A percentile compares a stretch with the other conserved stretches of the same genome.
These are phyloP conservation scores for Vitellaria paradoxa DNA, from an alignment of 179 eudicot species.

Conservation along the genomic window DNA sequence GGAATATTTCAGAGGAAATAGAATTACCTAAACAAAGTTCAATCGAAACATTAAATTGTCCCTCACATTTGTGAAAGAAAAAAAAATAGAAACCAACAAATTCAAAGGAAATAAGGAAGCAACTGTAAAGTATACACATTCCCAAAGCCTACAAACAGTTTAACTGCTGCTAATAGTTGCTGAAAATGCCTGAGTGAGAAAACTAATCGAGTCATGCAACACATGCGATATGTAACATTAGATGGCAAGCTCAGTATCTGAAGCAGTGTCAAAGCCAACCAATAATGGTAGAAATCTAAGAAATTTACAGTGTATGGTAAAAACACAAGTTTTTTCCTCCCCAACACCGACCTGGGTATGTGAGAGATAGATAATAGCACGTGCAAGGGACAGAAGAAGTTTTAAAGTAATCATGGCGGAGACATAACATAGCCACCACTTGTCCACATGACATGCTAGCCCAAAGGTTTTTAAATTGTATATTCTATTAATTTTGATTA, in stretches of 20 bases:
- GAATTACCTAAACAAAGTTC: neutral
- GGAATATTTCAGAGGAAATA: constrained; percentile 3
- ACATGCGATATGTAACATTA: neutral
- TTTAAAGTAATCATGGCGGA: too few relatives aligned
- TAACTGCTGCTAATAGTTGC: neutral
- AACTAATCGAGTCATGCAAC: neutral
- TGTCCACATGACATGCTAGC: too few relatives aligned
- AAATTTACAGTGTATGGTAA: too few relatives aligned
- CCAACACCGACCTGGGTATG: too few relatives aligned
- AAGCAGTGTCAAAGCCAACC: neutral
- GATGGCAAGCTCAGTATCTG: neutral
- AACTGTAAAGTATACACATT: neutral
- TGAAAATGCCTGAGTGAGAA: neutral
- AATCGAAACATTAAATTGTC: neutral
- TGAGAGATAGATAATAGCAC: too few relatives aligned
- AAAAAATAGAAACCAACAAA: neutral
- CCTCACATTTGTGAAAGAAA: neutral
- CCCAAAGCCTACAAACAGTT: neutral
- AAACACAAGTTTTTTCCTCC: too few relatives aligned
- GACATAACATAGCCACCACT: too few relatives aligned
- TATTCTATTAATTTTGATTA: too few relatives aligned
- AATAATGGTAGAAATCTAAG: neutral
- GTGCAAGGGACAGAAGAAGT: too few relatives aligned
- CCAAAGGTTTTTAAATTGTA: too few relatives aligned
- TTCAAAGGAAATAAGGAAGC: neutral